Percentiles rank a stretch among this genome's conserved stretches.
These are phyloP conservation scores for Albophoma yamanashiensis DNA, from an alignment of 2,329 filamentous ascomycete genomes.

Conservation along the genomic window DNA sequence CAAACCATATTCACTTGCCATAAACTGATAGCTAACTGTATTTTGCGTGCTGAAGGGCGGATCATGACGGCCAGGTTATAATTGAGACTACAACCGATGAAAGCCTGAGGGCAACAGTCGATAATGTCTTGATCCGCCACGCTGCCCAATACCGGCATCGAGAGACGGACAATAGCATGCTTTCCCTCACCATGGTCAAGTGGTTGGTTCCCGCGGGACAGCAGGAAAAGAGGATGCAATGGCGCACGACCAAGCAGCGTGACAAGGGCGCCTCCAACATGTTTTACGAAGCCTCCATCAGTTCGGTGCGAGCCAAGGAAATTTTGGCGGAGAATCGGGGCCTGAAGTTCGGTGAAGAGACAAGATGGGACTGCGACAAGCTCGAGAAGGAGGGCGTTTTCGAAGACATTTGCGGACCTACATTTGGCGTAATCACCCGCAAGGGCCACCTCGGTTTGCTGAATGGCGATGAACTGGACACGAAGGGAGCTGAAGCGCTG, in stretches of 20 bases:
- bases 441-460: constrained; percentile 19
- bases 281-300: constrained; percentile 18
- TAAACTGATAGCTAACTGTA: neutral
- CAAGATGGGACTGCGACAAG: constrained; percentile 12
- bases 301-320: constrained; percentile 9
- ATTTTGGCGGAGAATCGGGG: constrained; percentile 13
- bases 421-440: constrained; percentile 16
- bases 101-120: constrained; percentile 5
- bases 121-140: constrained; percentile 10
- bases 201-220: constrained; percentile 3
- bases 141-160: constrained; percentile 10
- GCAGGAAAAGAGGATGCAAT: constrained; percentile 1
- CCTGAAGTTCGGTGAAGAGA: constrained; percentile 14
- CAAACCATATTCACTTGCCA: neutral
- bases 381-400: constrained; percentile 12
- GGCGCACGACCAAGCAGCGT: neutral
- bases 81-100: constrained; percentile 7
- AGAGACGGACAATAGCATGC: constrained; percentile 5
- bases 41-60: constrained; percentile 2
- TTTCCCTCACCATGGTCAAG: constrained; percentile 14
- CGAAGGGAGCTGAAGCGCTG: neutral
- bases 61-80: constrained; percentile 6
- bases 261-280: neutral
- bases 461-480: constrained; percentile 14
- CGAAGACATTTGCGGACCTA: constrained; percentile 15